A percentile compares a stretch with the other conserved stretches of the same genome.
phyloP scores from a whole-genome alignment of 257 asterid species.

The Solanum medicagineum region DNA sequence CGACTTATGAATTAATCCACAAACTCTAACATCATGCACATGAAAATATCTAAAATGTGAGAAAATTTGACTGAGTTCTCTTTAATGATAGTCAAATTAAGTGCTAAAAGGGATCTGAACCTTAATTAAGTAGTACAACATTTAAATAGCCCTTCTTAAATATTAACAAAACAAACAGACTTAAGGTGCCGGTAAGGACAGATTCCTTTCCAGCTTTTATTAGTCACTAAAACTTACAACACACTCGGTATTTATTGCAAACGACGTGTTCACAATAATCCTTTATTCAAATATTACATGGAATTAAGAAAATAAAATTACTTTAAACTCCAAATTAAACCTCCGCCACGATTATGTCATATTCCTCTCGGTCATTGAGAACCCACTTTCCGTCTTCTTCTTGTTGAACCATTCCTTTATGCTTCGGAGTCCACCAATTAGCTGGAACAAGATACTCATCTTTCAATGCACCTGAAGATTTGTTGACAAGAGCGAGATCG shows the following conservation, averaged over 20 bases:
- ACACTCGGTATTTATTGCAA: neutral
- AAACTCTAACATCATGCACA: neutral
- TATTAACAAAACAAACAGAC: neutral
- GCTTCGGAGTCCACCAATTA: slow-evolving; percentile 53
- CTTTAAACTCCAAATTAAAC: neutral
- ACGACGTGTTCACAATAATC: neutral
- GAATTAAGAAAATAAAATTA: neutral
- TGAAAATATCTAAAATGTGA: neutral
- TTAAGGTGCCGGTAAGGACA: neutral
- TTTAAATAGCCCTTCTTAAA: neutral
- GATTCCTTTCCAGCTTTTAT: neutral
- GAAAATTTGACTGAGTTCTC: neutral
- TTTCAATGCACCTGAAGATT: slow-evolving; percentile 33
- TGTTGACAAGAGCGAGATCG: slow-evolving; percentile 46
- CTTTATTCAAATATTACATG: neutral
- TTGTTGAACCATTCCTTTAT: slow-evolving; percentile 74
- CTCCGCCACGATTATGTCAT: neutral
- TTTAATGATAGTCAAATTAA: neutral
- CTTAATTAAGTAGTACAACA: neutral
- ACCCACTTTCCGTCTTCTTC: slow-evolving; percentile 65
- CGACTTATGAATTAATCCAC: neutral
- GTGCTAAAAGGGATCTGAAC: neutral
- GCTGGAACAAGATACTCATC: slow-evolving; percentile 45
- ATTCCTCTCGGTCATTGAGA: slow-evolving; percentile 36
- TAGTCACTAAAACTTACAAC: neutral